Evolutionary conservation across 306 rosid species (phyloP).

Genomic region (Heteromeles arbutifolia): DNA sequence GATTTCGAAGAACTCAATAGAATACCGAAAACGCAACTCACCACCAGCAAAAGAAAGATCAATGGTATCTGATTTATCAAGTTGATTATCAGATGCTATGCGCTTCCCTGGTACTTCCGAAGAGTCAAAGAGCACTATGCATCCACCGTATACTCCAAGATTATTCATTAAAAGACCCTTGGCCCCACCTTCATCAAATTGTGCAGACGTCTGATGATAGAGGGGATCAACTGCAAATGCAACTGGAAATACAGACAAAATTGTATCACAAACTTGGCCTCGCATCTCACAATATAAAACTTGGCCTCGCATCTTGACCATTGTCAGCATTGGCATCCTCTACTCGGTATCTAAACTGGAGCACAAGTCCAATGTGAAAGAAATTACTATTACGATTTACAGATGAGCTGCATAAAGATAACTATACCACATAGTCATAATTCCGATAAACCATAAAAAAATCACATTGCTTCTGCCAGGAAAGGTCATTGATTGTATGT

Average conservation of each 20-base stretch:
- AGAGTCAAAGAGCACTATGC: conserved; percentile 91
- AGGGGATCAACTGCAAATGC: conserved; percentile 96
- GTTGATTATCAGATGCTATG: conserved; percentile 42
- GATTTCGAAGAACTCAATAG: conserved; percentile 15
- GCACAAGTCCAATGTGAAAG: conserved; percentile 9
- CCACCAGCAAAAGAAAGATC: conserved; percentile 91
- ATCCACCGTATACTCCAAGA: conserved; percentile 81
- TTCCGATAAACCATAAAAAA: neutral
- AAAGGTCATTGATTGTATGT: neutral
- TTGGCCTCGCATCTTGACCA: conserved; percentile 46
- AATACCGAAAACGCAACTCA: conserved; percentile 29
- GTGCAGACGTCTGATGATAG: conserved; percentile 91
- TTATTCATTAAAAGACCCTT: conserved; percentile 90
- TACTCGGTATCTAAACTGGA: conserved; percentile 29
- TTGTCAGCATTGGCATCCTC: conserved; percentile 42
- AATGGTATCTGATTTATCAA: conserved; percentile 45
- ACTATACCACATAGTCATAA: neutral
- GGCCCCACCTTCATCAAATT: conserved; percentile 99
- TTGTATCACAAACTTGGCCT: conserved; percentile 21
- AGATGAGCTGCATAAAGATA: conserved; percentile 5
- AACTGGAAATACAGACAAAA: conserved; percentile 49
- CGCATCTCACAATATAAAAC: conserved; percentile 18
- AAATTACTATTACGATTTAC: neutral
- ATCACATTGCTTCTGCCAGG: neutral
- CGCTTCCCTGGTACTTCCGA: conserved; percentile 75